Evolutionary conservation across 2,329 filamentous ascomycete genomes (phyloP).

Genomic region (Hirsutella thompsonii): DNA sequence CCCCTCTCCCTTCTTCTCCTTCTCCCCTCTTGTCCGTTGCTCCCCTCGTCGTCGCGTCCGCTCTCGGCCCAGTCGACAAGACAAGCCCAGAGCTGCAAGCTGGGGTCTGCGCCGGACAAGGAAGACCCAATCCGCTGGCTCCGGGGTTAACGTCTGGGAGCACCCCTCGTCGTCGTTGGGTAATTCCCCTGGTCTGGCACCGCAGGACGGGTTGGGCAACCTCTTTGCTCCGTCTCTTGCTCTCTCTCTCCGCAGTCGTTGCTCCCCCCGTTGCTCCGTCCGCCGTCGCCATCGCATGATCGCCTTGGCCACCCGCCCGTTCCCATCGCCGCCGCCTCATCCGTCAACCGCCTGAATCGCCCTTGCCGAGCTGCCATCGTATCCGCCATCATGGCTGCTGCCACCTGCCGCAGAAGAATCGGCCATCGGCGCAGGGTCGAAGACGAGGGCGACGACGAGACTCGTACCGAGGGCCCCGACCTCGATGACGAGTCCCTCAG

Average conservation of each 20-base stretch:
- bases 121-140: conserved; percentile 1
- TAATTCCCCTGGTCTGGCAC: conserved; percentile 8
- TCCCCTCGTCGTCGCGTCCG: no score
- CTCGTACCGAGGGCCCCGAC: conserved; percentile 39
- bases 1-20: conserved; percentile 6
- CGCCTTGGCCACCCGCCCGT: conserved; percentile 12
- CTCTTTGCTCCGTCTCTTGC: conserved; percentile 1
- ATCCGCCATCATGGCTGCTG: conserved; percentile 19
- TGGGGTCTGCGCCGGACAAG: conserved; percentile 2
- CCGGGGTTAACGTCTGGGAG: neutral
- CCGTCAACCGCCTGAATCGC: conserved; percentile 15
- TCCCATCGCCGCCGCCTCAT: conserved; percentile 16
- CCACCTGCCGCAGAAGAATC: conserved; percentile 50
- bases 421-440: conserved; percentile 55
- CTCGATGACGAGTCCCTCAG: conserved; percentile 53
- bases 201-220: conserved; percentile 10
- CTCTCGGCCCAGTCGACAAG: conserved; percentile 1
- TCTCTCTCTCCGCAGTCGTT: neutral
- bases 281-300: conserved; percentile 16
- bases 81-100: neutral
- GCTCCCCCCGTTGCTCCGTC: neutral
- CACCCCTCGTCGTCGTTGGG: conserved; percentile 1
- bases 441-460: conserved; percentile 60
- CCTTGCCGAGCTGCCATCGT: conserved; percentile 7
- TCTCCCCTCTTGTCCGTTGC: conserved; percentile 9